phyloP scores from a whole-genome alignment of 768 basidiomycete species.

The Terana coerulea region DNA sequence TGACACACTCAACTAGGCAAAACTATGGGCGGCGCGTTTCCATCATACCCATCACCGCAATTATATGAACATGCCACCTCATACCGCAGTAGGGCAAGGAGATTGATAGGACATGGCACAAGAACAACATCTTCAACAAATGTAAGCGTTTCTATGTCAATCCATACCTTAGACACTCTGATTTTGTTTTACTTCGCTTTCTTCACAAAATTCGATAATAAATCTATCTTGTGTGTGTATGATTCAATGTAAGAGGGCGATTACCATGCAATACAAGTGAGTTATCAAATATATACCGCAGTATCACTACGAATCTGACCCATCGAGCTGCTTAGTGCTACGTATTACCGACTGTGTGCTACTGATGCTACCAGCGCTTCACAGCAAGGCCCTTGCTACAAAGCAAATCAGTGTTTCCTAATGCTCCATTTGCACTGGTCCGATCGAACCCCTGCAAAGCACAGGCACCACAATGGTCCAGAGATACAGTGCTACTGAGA shows the following conservation, averaged over 20 bases:
- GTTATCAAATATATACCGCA: no score
- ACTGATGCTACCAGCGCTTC: neutral
- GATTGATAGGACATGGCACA: conserved; percentile 9
- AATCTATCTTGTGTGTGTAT: neutral
- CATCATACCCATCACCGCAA: conserved; percentile 22
- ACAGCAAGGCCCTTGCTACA: neutral
- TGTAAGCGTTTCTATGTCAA: conserved; percentile 16
- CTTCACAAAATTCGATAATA: neutral
- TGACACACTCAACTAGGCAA: conserved; percentile 13
- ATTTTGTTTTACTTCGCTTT: conserved; percentile 12
- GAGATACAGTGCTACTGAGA: no score
- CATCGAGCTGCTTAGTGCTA: no score
- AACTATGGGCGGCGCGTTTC: conserved; percentile 17
- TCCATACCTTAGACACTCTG: conserved; percentile 12
- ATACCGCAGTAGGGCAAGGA: conserved; percentile 20
- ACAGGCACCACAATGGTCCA: no score
- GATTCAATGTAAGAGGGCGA: neutral
- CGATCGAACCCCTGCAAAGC: no score
- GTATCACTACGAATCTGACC: no score
- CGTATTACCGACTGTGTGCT: no score
- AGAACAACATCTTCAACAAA: conserved; percentile 12
- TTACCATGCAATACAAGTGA: neutral
- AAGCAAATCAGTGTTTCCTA: neutral
- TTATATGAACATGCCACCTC: conserved; percentile 29
- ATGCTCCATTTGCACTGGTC: no score